Evolutionary conservation across 208 protist species (phyloP).

Genomic region (Trypanosoma brucei): DNA sequence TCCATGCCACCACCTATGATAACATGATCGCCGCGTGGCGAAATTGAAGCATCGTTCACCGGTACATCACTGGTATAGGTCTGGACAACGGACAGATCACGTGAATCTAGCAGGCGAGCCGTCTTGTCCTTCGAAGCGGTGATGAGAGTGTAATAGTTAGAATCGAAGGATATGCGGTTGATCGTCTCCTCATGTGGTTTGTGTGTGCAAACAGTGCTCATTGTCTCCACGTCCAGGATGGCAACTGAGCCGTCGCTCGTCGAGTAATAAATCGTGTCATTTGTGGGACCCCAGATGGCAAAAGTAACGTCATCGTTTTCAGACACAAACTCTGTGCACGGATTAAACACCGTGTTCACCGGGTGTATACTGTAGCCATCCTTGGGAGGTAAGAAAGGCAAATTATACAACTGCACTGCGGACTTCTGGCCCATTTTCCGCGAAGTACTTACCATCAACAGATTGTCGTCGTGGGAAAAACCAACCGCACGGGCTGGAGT

Average conservation of each 20-base stretch:
- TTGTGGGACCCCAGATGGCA: conserved; percentile 94
- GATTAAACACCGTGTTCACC: conserved; percentile 58
- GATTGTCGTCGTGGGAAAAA: conserved; percentile 88
- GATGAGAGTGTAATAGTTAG: conserved; percentile 90
- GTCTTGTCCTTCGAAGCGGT: conserved; percentile 94
- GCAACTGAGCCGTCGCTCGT: conserved; percentile 90
- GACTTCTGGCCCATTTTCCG: conserved; percentile 65
- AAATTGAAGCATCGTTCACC: conserved; percentile 96
- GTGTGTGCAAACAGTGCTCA: conserved; percentile 62
- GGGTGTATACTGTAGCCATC: conserved; percentile 58
- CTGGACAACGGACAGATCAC: conserved; percentile 90
- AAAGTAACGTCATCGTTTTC: conserved; percentile 66
- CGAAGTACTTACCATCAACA: conserved; percentile 91
- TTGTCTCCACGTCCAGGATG: conserved; percentile 91
- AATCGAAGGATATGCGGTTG: conserved; percentile 87
- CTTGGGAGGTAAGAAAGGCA: conserved; percentile 61
- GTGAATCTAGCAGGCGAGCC: conserved; percentile 93
- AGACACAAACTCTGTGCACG: conserved; percentile 48
- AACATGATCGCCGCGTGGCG: conserved; percentile 85
- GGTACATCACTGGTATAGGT: conserved; percentile 94
- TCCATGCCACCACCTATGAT: conserved; percentile 97
- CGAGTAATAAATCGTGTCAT: conserved; percentile 93
- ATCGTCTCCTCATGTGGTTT: conserved; percentile 57
- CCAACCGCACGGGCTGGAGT: conserved; percentile 72
- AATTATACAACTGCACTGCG: conserved; percentile 87